Conservation (phyloP, 2,329 filamentous ascomycete species). For the Trichoderma sp. region DNA sequence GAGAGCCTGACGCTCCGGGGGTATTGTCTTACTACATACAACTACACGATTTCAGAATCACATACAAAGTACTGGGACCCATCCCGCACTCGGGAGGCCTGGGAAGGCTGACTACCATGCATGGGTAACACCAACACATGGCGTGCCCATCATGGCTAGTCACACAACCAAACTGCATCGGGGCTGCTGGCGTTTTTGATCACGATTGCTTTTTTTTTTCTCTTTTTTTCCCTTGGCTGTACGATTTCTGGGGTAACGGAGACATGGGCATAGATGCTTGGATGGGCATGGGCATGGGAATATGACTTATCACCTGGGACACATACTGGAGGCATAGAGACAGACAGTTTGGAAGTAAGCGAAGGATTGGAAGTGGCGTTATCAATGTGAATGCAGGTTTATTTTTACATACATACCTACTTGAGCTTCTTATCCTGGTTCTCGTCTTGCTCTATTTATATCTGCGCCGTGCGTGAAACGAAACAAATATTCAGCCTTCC, state of each 20-base stretch:
- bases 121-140: neutral
- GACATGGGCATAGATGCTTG: conserved; percentile 1
- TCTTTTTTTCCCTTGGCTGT: neutral
- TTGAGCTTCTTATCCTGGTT: neutral
- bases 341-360: neutral
- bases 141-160: neutral
- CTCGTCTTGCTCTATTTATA: neutral
- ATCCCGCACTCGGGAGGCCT: neutral
- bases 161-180: neutral
- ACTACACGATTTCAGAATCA: neutral
- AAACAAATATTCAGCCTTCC: neutral
- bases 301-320: conserved; percentile 14
- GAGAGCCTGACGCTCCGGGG: neutral
- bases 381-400: conserved; percentile 2
- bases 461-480: neutral
- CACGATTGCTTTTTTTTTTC: neutral
- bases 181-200: conserved; percentile 13
- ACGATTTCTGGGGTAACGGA: conserved; percentile 1
- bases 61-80: neutral
- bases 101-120: neutral
- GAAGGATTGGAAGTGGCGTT: conserved; percentile 17
- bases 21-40: neutral
- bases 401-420: neutral
- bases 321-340: neutral
- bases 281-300: neutral